Percentiles rank a stretch among this genome's conserved stretches.
Evolutionary conservation across 1,284 basidiomycete genomes (phyloP).

Genomic region (Microbotryum silenes-acaulis): DNA sequence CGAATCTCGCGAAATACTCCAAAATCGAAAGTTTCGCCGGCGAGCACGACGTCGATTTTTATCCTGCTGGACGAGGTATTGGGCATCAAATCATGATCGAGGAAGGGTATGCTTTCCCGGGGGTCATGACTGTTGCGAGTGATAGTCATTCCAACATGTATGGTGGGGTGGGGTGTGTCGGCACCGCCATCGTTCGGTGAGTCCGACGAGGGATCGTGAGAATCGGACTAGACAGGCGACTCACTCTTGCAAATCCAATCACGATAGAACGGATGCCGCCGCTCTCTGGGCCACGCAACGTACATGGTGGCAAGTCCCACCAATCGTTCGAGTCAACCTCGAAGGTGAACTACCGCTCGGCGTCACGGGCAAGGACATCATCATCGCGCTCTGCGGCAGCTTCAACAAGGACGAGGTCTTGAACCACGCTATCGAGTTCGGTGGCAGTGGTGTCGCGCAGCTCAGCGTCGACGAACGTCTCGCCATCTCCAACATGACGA

Average conservation of each 20-base stretch:
- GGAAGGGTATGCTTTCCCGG: constrained; percentile 92
- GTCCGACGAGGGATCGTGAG: constrained; percentile 1
- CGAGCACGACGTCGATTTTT: constrained; percentile 82
- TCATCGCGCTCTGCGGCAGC: constrained; percentile 90
- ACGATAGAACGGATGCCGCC: constrained; percentile 57
- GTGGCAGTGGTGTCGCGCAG: constrained; percentile 76
- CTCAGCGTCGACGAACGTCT: constrained; percentile 85
- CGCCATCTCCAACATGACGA: constrained; percentile 97
- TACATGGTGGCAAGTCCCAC: constrained; percentile 99
- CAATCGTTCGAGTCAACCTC: constrained; percentile 91
- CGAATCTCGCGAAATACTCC: constrained; percentile 89
- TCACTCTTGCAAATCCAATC: constrained; percentile 23
- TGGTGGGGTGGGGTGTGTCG: constrained; percentile 92
- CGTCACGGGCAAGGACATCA: constrained; percentile 97
- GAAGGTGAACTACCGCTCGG: constrained; percentile 73
- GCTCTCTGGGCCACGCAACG: constrained; percentile 98
- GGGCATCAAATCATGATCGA: constrained; percentile 93
- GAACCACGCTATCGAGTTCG: constrained; percentile 93
- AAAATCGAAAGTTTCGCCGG: constrained; percentile 88
- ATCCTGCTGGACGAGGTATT: constrained; percentile 95
- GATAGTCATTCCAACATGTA: constrained; percentile 99
- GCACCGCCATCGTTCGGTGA: constrained; percentile 72
- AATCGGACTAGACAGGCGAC: constrained; percentile 27
- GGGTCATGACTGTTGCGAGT: constrained; percentile 70
- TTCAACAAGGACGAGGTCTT: constrained; percentile 98